These are phyloP conservation scores for Pyrrhoderma noxium DNA, from an alignment of 1,284 basidiomycete genomes.

Conservation along the genomic window DNA sequence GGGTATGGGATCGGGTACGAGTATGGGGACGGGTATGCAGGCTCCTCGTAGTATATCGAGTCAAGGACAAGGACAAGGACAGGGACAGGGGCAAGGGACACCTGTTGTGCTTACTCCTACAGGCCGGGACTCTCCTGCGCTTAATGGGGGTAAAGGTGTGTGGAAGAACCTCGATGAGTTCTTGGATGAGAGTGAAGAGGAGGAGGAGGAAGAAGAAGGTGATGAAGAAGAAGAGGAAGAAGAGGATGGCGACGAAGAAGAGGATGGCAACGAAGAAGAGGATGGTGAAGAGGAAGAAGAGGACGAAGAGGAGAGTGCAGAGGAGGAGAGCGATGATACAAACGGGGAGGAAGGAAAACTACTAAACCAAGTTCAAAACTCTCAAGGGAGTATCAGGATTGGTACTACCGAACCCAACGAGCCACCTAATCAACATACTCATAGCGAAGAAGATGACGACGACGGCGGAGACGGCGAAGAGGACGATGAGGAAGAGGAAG, in stretches of 20 bases:
- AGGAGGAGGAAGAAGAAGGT: conserved; percentile 26
- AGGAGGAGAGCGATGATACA: conserved; percentile 4
- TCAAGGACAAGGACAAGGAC: no score
- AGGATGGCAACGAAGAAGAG: conserved; percentile 30
- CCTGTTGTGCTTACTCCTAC: conserved; percentile 50
- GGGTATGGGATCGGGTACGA: no score
- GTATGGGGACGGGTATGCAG: conserved; percentile 30
- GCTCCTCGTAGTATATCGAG: conserved; percentile 24
- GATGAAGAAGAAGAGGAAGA: conserved; percentile 23
- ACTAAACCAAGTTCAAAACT: neutral
- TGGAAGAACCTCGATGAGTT: conserved; percentile 66
- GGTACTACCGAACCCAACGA: neutral
- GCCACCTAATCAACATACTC: neutral
- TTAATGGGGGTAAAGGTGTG: conserved; percentile 31
- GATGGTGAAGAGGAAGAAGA: conserved; percentile 26
- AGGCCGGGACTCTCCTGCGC: conserved; percentile 35
- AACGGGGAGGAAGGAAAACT: conserved; percentile 26
- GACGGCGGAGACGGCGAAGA: conserved; percentile 22
- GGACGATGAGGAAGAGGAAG: conserved; percentile 9
- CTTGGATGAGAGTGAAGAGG: conserved; percentile 39
- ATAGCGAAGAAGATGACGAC: conserved; percentile 20
- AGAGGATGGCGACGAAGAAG: conserved; percentile 22
- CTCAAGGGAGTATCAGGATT: neutral
- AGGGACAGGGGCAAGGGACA: conserved; percentile 28
- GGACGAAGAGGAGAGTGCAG: conserved; percentile 27